Conservation (phyloP, 2,329 filamentous ascomycete species). For the Venturia aucupariae region DNA sequence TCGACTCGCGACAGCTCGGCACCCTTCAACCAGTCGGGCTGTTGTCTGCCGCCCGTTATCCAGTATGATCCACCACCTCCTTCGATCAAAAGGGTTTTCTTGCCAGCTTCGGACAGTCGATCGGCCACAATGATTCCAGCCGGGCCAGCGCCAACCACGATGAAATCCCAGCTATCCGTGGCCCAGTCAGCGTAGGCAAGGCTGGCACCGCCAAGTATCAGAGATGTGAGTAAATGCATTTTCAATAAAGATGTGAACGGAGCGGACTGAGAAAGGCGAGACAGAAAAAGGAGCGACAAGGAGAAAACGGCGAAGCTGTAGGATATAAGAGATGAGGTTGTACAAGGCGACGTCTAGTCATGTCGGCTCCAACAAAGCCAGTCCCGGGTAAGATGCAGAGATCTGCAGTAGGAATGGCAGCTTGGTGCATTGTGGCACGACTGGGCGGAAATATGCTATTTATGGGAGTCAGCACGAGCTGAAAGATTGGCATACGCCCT, state of each 20-base stretch:
- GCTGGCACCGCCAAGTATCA: neutral
- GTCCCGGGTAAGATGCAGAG: neutral
- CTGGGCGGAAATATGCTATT: neutral
- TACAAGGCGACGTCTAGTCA: neutral
- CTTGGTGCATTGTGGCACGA: neutral
- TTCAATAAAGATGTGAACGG: neutral
- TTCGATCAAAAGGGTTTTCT: slow-evolving; percentile 44
- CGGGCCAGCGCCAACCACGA: slow-evolving; percentile 28
- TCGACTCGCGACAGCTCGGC: slow-evolving; percentile 42
- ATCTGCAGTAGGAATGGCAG: neutral
- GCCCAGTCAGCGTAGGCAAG: neutral
- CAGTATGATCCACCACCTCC: slow-evolving; percentile 43
- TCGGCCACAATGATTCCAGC: slow-evolving; percentile 46
- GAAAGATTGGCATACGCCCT: neutral
- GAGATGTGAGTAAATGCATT: neutral
- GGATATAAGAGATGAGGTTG: neutral
- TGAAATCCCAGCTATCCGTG: slow-evolving; percentile 16
- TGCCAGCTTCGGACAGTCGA: slow-evolving; percentile 42
- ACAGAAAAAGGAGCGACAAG: neutral
- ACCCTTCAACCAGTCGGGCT: slow-evolving; percentile 40
- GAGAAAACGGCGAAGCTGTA: neutral
- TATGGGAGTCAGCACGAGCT: neutral
- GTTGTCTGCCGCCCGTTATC: slow-evolving; percentile 38
- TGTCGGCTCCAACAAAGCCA: neutral
- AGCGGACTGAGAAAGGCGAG: neutral